Conservation (phyloP, 768 basidiomycete genomes). For the Neoboletus magnificus region DNA sequence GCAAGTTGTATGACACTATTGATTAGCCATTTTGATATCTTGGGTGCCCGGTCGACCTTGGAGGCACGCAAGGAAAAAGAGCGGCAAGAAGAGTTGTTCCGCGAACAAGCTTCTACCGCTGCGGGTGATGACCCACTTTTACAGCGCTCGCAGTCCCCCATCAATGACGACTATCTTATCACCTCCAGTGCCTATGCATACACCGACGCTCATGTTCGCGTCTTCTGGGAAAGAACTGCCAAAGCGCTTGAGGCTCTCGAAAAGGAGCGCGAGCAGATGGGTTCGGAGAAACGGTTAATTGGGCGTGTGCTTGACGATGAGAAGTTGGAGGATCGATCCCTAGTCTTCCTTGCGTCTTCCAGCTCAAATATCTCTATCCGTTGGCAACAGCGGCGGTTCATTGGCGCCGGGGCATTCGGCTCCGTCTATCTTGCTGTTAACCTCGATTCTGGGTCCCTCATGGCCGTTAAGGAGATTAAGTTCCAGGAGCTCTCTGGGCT, state of each 20-base stretch:
- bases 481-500: conserved; percentile 90
- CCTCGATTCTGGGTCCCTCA: conserved; percentile 89
- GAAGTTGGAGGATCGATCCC: conserved; percentile 88
- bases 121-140: conserved; percentile 49
- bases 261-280: conserved; percentile 52
- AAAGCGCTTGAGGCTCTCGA: conserved; percentile 65
- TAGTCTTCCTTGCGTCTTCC: conserved; percentile 94
- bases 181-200: conserved; percentile 38
- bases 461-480: conserved; percentile 99
- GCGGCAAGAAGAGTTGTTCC: conserved; percentile 59
- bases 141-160: conserved; percentile 37
- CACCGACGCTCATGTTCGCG: conserved; percentile 61
- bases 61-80: conserved; percentile 93
- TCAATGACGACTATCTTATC: conserved; percentile 34
- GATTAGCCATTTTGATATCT: conserved; percentile 95
- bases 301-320: conserved; percentile 95
- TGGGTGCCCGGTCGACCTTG: conserved; percentile 85
- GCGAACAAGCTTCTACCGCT: conserved; percentile 51
- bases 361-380: conserved; percentile 92
- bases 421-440: conserved; percentile 99
- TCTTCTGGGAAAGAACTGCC: conserved; percentile 72
- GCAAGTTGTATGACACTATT: conserved; percentile 96
- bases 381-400: conserved; percentile 98
- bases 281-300: conserved; percentile 68
- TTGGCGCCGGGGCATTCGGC: conserved; percentile 97